Base-by-base conservation (phyloP, 2,329 filamentous ascomycete genomes). In the Neofusicoccum sp. region DNA sequence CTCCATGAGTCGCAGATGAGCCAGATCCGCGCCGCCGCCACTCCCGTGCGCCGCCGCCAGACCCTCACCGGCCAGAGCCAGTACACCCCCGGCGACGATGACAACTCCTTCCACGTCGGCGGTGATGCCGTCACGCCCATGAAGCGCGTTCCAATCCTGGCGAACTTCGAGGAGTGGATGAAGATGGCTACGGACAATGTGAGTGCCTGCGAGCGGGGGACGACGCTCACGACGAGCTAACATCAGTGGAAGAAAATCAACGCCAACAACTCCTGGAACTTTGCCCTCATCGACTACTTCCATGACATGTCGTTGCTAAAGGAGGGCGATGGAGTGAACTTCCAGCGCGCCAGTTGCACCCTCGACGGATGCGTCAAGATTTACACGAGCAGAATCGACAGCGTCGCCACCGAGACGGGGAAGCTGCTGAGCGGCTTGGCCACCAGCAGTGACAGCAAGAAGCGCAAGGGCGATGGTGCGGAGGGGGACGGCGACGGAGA, bases 81-180 rank as follows among this genome's bases (percentile, higher is more conserved):
- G 8, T 72, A 74, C 33, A 85, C 83, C 3, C 83, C 83, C 63
- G 63, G 65, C 1, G 68, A 75, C 60, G 63, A 72, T 54, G 78
- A 79, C 64, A 81, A 86, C 62, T 79, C 87, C 64, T 83, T 86
- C 69, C 71, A 73, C 62, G 88, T 90, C 47, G 86, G 85, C 62
- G 89, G 90, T 33, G 86, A 82, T 64, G 90, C 89, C 38, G 89
- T 96, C 58, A 97, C 95, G 62, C 95, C 93, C 58, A 93, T 96
- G 89, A 96, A 96, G 82, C 89, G 93, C 63, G 68, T 96, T 30
- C 95, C 95, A 1, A 89, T 99, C 68, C 81, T 99, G 59, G 95
- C 95, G 70, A 99, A 99, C 77, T 99, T 98, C 69, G 95, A 99
- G 75, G 95, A 99, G 74, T 98, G 93, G 95, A 98, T 99, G 92